Percentiles rank a stretch among this genome's conserved stretches.
Evolutionary conservation across 495 filamentous ascomycete species (phyloP).

Genomic region (Hyaloscypha bicolor): DNA sequence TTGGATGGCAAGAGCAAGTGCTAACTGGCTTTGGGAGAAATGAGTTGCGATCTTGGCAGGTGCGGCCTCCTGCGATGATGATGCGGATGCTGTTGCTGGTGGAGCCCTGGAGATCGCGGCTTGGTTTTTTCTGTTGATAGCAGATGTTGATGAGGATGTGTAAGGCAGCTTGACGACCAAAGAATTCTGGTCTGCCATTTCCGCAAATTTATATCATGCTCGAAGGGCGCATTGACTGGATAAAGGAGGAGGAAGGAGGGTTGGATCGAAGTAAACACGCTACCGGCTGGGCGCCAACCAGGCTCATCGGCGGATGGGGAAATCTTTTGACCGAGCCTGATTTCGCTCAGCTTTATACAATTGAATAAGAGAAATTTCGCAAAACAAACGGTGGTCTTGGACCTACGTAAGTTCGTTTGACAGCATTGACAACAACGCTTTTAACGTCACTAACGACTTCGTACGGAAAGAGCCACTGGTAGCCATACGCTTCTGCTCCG

Average conservation of each 20-base stretch:
- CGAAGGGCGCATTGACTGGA: not conserved
- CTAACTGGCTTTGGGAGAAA: slow-evolving; percentile 43
- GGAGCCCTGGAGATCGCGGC: not conserved
- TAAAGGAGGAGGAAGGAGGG: not conserved
- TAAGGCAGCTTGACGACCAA: slow-evolving; percentile 4
- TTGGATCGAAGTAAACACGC: not conserved
- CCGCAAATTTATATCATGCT: not conserved
- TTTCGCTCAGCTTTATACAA: not conserved
- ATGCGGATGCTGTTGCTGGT: not conserved
- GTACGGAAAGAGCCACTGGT: no score
- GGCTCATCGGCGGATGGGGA: no score
- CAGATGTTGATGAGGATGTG: not conserved
- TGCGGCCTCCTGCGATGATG: not conserved
- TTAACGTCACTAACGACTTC: no score
- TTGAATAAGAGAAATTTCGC: not conserved
- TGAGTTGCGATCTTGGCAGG: slow-evolving; percentile 8
- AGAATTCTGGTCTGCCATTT: not conserved
- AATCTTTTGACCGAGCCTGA: not conserved
- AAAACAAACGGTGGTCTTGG: not conserved
- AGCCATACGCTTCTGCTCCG: no score
- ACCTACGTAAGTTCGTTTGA: not conserved
- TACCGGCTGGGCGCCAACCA: not conserved
- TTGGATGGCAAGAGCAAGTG: slow-evolving; percentile 49
- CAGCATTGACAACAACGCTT: no score
- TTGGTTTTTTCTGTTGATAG: not conserved